These are phyloP conservation scores for Metschnikowia drakensbergensis DNA, from an alignment of 805 yeast genomes.

Conservation along the genomic window DNA sequence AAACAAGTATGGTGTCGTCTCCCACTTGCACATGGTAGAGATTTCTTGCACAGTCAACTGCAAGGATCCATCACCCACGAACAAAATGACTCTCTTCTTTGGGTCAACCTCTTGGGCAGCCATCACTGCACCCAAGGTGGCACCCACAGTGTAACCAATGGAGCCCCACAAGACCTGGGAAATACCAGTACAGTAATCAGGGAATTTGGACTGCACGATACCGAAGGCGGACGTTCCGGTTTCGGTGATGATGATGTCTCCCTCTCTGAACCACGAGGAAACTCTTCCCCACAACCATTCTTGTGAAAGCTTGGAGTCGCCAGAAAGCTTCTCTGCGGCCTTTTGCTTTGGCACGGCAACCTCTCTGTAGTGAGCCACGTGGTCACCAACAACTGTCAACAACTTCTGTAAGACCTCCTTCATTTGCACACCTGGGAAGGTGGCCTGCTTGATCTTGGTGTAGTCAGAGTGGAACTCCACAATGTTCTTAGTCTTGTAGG, in stretches of 20 bases:
- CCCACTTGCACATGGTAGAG: constrained; percentile 35
- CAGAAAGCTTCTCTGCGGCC: constrained; percentile 42
- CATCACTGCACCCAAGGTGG: constrained; percentile 28
- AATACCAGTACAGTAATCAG: constrained; percentile 23
- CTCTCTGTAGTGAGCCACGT: constrained; percentile 44
- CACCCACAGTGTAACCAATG: constrained; percentile 28
- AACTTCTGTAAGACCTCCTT: constrained; percentile 38
- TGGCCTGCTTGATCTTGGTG: constrained; percentile 65
- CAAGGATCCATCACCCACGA: constrained; percentile 43
- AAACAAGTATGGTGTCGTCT: constrained; percentile 33
- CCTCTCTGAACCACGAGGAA: constrained; percentile 25
- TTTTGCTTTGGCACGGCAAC: constrained; percentile 54
- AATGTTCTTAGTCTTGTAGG: constrained; percentile 68
- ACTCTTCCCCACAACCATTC: constrained; percentile 26
- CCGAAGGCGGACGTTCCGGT: constrained; percentile 30
- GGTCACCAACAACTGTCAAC: constrained; percentile 34
- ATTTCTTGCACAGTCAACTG: constrained; percentile 41
- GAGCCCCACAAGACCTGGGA: constrained; percentile 30
- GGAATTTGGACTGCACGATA: constrained; percentile 25
- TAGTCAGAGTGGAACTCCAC: constrained; percentile 77
- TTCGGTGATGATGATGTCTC: constrained; percentile 27
- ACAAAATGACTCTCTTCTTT: constrained; percentile 33
- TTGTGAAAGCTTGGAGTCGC: constrained; percentile 22
- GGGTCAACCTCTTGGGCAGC: constrained; percentile 27
- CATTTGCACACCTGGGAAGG: constrained; percentile 72